Base-by-base conservation (phyloP, 75 land plant genomes). In the Pinus taeda region DNA sequence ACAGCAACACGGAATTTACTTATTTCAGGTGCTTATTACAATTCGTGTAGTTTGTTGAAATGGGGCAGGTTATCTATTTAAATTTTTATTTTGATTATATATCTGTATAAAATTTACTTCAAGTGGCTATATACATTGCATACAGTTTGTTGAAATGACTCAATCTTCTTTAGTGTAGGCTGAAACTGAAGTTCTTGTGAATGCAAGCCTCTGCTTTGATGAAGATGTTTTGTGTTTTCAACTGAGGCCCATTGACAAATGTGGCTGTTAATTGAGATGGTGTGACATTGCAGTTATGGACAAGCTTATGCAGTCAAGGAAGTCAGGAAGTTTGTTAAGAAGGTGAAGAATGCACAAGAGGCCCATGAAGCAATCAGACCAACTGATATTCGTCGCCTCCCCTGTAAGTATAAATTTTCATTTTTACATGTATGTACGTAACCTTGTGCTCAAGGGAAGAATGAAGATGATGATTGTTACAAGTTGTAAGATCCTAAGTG, bases 361-460 rank as follows among this genome's bases (percentile, higher is more conserved):
- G 95, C 98, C 57, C 99, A 97, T 83, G 99, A 97, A 85, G 98
- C 99, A 74, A 95, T 97, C 62, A 83, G 99, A 79, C 99, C 99
- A 77, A 97, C 99, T 37, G 85, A 90, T 79, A 90, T 97, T 58
- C 73, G 79, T 58, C 78, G 98, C 39, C 69, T 87, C 65, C 99
- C 99, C 17, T 90, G 95, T 93, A 89, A 70, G 76, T 57, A 8
- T 69, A 42, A 2, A 49, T 49, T 9, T 8, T 49, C 11, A 49
- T 42, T 69, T 69, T 45, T 69, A 22, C 39, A 7, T 69, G 20
- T 20, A 39, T 39, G 42, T 42, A 11, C 22, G 42, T 39, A 4
- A 69, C 13, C 21, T n/a, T 69, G 11, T 69, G 72, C 49, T 69
- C 55, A 42, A 1, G 55, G 8, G 53, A 18, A 42, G 22, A 69